Base-by-base conservation (phyloP, 1,284 basidiomycete species). In the Ustilago tritici region DNA sequence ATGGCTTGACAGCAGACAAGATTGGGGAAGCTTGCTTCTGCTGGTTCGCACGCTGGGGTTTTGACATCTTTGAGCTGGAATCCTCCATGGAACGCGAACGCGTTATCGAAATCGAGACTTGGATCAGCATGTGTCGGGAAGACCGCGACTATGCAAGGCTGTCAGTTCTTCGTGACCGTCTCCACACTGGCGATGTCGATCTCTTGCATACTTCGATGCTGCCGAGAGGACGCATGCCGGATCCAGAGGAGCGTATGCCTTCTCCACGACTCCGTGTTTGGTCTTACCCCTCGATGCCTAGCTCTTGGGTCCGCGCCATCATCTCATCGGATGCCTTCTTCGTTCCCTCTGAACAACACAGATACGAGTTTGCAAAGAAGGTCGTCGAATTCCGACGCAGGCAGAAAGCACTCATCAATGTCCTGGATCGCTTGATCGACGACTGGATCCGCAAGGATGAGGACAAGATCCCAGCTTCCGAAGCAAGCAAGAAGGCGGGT, bases 1-100 rank as follows among this genome's bases (percentile, higher is more conserved):
- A 82, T 34, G 95, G 95, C 28, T 89, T 90, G 28, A 89, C 93
- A 5, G 93, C 93, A 0, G 91, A 95, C 87, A 95, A 94, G 87
- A 93, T 97, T 71, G 95, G 95, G 32, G 94, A 96, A 86, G 92
- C 93, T 0, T 92, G 92, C 77, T 90, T 91, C 5, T 94, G 93
- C 85, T 98, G 95, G 94, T 89, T 96, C 12, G 89, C 92, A 0
- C 89, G 93, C 41, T 97, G 95, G 94, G 93, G 92, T 0, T 86
- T 88, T 19, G 94, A 96, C 84, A 89, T 95, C 65, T 89, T 96
- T 14, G 84, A 86, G 12, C 89, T 90, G 58, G 94, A 96, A 85
- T 88, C 90, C 71, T 87, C 87, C 40, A 82, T 70, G 85, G 76
- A 82, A 47, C 68, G 65, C 32, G 66, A 72, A 46, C 68, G 77